A percentile compares a stretch with the other conserved stretches of the same genome.
Evolutionary conservation across 495 filamentous ascomycete species (phyloP).

Genomic region (Penicillium lagena): DNA sequence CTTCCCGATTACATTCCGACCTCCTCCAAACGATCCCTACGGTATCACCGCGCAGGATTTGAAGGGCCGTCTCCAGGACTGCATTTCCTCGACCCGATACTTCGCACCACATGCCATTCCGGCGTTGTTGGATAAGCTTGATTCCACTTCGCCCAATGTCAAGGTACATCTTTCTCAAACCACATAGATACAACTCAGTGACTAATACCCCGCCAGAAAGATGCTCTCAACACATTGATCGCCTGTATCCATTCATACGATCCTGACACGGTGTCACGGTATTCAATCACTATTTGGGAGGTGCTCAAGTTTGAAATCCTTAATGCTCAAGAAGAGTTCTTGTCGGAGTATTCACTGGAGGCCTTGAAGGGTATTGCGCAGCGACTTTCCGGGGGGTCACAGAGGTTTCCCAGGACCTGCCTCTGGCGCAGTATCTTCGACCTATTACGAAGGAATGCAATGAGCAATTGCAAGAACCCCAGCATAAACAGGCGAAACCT

Average conservation of each 20-base stretch:
- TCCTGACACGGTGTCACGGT: constrained; percentile 55
- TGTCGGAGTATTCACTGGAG: constrained; percentile 55
- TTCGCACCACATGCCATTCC: constrained; percentile 68
- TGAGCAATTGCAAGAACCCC: constrained; percentile 66
- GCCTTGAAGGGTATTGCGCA: constrained; percentile 49
- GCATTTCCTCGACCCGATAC: constrained; percentile 59
- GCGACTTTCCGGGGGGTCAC: constrained; percentile 49
- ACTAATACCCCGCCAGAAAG: constrained; percentile 47
- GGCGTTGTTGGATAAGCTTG: constrained; percentile 66
- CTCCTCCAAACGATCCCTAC: constrained; percentile 69
- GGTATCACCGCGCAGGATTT: constrained; percentile 69
- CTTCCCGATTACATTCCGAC: constrained; percentile 72
- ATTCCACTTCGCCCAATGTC: constrained; percentile 67
- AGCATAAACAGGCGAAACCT: constrained; percentile 68
- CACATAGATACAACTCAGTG: neutral
- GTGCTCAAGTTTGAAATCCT: constrained; percentile 72
- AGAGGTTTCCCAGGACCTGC: constrained; percentile 39
- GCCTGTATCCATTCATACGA: constrained; percentile 58
- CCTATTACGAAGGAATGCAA: constrained; percentile 65
- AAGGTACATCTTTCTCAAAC: constrained; percentile 41
- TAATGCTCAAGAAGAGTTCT: constrained; percentile 64
- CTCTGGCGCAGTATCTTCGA: constrained; percentile 55
- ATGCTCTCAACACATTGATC: constrained; percentile 60
- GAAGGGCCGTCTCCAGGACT: constrained; percentile 62
- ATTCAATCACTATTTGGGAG: constrained; percentile 67